Evolutionary conservation across 345 rosid species (phyloP).

Genomic region (Theobroma cacao): DNA sequence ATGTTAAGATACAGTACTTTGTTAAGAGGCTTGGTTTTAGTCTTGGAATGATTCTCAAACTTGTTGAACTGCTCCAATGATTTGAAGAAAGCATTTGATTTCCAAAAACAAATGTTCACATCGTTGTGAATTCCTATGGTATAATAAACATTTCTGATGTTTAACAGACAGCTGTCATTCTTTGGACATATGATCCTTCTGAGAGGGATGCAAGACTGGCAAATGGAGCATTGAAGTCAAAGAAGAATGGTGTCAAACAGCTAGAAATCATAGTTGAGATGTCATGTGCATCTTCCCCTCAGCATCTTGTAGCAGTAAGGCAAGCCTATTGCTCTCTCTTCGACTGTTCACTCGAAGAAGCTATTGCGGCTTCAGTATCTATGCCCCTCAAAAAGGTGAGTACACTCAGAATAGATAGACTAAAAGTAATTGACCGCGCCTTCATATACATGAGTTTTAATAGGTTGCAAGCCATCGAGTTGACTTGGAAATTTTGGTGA

Average conservation of each 20-base stretch:
- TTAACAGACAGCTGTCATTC: constrained; percentile 65
- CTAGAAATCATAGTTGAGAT: constrained; percentile 69
- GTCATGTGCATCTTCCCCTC: constrained; percentile 69
- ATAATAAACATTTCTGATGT: background rate
- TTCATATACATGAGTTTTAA: background rate
- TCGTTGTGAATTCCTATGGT: background rate
- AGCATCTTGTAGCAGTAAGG: constrained; percentile 72
- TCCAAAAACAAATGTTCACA: background rate
- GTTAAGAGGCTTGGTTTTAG: background rate
- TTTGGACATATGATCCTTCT: constrained; percentile 72
- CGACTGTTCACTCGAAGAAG: constrained; percentile 74
- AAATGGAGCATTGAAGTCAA: constrained; percentile 47
- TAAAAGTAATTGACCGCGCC: background rate
- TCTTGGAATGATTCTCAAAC: background rate
- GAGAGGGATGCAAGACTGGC: constrained; percentile 85
- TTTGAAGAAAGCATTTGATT: background rate
- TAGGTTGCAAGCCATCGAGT: background rate
- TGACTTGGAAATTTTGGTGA: constrained; percentile 3
- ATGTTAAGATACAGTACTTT: background rate
- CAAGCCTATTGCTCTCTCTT: constrained; percentile 68
- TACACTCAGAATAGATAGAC: background rate
- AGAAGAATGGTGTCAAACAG: constrained; percentile 39
- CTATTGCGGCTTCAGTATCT: constrained; percentile 44
- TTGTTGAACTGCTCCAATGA: background rate
- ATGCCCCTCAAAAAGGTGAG: constrained; percentile 66